These are phyloP conservation scores for Pseudogymnoascus sp. DNA, from an alignment of 2,329 filamentous ascomycete species.

Conservation along the genomic window DNA sequence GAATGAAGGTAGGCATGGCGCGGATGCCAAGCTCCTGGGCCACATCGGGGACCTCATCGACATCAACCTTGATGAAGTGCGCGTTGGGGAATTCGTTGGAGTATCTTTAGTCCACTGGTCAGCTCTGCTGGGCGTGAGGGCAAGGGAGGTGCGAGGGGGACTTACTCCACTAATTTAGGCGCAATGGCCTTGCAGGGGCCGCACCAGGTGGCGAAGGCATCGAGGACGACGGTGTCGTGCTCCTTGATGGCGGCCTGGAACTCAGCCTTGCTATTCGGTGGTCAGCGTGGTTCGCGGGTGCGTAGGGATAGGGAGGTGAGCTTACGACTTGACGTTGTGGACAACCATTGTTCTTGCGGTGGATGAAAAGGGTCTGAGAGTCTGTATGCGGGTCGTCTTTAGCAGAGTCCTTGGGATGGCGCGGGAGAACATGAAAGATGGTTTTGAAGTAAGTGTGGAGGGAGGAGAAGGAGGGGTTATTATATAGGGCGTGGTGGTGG, in stretches of 20 bases:
- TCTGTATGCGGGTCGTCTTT: constrained; percentile 4
- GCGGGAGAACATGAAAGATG: constrained; percentile 6
- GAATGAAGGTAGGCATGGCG: constrained; percentile 86
- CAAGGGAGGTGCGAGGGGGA: constrained; percentile 20
- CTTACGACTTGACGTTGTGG: constrained; percentile 36
- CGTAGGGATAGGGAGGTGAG: constrained; percentile 9
- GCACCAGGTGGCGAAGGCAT: constrained; percentile 88
- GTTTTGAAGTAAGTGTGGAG: not conserved
- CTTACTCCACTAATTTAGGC: constrained; percentile 62
- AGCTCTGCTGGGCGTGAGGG: constrained; percentile 19
- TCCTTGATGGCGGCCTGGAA: constrained; percentile 49
- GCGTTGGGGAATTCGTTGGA: constrained; percentile 52
- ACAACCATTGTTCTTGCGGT: constrained; percentile 39
- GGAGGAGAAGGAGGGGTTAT: not conserved
- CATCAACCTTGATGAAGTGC: constrained; percentile 84
- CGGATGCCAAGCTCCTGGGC: constrained; percentile 71
- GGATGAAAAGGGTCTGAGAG: constrained; percentile 29
- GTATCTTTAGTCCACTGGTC: constrained; percentile 38
- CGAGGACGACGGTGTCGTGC: constrained; percentile 64
- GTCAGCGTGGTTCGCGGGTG: constrained; percentile 16
- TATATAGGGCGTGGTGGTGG: not conserved
- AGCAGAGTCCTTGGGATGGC: constrained; percentile 1
- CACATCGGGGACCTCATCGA: constrained; percentile 71
- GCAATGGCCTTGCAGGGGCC: constrained; percentile 90
- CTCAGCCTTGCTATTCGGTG: constrained; percentile 45